Percentiles rank a stretch among this genome's conserved stretches.
Evolutionary conservation across 2,329 filamentous ascomycete genomes (phyloP).

Genomic region (Cladosporium sphaerospermum): DNA sequence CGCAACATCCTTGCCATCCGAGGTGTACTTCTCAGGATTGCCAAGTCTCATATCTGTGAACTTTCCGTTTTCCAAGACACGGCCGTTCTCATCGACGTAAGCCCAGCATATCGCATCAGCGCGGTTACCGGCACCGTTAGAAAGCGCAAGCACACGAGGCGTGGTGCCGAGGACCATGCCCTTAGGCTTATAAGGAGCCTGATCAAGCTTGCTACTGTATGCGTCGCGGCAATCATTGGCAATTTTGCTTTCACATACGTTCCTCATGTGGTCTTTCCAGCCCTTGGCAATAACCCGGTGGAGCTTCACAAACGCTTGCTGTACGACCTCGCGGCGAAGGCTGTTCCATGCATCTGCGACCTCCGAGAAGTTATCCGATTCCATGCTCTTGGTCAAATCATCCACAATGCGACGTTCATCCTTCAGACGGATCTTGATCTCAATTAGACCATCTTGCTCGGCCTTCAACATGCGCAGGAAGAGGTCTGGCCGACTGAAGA

Average conservation of each 20-base stretch:
- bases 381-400: slow-evolving; percentile 74
- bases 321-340: slow-evolving; percentile 76
- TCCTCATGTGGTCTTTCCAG: slow-evolving; percentile 89
- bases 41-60: slow-evolving; percentile 68
- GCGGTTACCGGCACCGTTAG: slow-evolving; percentile 75
- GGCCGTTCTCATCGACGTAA: slow-evolving; percentile 87
- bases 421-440: slow-evolving; percentile 73
- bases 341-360: slow-evolving; percentile 92
- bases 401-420: slow-evolving; percentile 69
- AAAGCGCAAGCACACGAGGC: slow-evolving; percentile 79
- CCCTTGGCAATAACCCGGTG: slow-evolving; percentile 80
- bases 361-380: slow-evolving; percentile 92
- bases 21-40: slow-evolving; percentile 59
- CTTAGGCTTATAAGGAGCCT: slow-evolving; percentile 92
- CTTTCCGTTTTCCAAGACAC: slow-evolving; percentile 82
- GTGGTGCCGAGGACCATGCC: slow-evolving; percentile 83
- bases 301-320: slow-evolving; percentile 72
- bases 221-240: slow-evolving; percentile 83
- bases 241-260: slow-evolving; percentile 88
- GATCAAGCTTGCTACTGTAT: slow-evolving; percentile 83
- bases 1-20: slow-evolving; percentile 59
- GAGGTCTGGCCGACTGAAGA: slow-evolving; percentile 77
- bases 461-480: slow-evolving; percentile 97
- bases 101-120: slow-evolving; percentile 82
- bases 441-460: slow-evolving; percentile 86